Conservation (phyloP, 2,329 filamentous ascomycete genomes). For the Nigrospora osmanthi region DNA sequence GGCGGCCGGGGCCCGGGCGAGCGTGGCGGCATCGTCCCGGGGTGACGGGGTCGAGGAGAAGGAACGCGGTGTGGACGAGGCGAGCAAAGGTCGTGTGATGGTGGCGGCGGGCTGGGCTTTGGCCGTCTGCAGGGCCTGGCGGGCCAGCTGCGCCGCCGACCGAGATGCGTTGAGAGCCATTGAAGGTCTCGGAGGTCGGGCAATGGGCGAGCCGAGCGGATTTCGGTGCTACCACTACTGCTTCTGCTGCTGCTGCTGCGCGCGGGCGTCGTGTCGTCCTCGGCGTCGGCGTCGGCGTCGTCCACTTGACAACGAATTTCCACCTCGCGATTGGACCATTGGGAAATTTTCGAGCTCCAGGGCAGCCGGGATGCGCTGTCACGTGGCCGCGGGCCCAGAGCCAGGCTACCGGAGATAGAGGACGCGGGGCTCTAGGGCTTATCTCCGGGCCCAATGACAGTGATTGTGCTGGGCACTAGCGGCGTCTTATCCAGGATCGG, state of each 20-base stretch:
- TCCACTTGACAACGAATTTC: too few relatives aligned
- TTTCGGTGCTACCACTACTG: too few relatives aligned
- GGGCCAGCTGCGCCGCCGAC: constrained; percentile 21
- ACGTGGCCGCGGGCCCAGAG: constrained; percentile 5
- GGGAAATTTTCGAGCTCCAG: constrained; percentile 6
- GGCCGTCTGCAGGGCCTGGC: constrained; percentile 16
- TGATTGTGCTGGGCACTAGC: too few relatives aligned
- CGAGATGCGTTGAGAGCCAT: constrained; percentile 27
- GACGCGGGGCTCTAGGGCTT: too few relatives aligned
- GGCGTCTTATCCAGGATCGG: too few relatives aligned
- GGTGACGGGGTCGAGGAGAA: constrained; percentile 16
- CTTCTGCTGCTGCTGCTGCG: too few relatives aligned
- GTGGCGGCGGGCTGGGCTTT: not conserved
- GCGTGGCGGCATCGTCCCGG: constrained; percentile 2
- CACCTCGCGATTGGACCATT: not conserved
- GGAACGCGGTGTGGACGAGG: constrained; percentile 2
- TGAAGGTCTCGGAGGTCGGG: constrained; percentile 3
- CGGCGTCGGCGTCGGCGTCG: too few relatives aligned
- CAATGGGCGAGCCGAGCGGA: too few relatives aligned
- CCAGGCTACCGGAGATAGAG: not conserved
- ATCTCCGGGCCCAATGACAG: too few relatives aligned
- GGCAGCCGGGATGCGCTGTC: not conserved
- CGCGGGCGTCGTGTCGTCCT: too few relatives aligned
- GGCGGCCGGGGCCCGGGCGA: constrained; percentile 3
- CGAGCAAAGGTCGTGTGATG: constrained; percentile 1